Percentiles rank a stretch among this genome's conserved stretches.
Evolutionary conservation across 768 basidiomycete species (phyloP).

Genomic region (Suillus subluteus): DNA sequence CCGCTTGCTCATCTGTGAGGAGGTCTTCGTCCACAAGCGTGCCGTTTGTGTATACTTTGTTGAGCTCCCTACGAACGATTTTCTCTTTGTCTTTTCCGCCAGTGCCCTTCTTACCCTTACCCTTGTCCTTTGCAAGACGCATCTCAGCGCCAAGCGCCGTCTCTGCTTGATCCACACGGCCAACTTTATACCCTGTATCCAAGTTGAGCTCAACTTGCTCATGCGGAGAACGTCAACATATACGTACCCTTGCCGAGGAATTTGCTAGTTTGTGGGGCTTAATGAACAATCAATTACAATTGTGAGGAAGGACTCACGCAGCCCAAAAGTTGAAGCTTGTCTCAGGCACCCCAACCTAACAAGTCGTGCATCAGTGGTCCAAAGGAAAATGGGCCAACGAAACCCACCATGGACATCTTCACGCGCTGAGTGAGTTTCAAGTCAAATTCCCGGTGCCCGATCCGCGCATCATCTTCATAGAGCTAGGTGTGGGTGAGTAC

Average conservation of each 20-base stretch:
- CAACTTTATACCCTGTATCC: conserved; percentile 82
- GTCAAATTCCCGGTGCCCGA: conserved; percentile 95
- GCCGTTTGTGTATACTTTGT: conserved; percentile 95
- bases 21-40: conserved; percentile 92
- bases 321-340: conserved; percentile 93
- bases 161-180: conserved; percentile 95
- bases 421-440: conserved; percentile 90
- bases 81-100: conserved; percentile 71
- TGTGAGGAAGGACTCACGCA: conserved; percentile 54
- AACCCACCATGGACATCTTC: conserved; percentile 95
- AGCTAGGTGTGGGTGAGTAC: conserved; percentile 40
- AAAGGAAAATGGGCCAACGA: neutral
- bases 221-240: neutral
- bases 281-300: conserved; percentile 12
- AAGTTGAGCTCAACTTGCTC: neutral
- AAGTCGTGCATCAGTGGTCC: neutral
- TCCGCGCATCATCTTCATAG: conserved; percentile 95
- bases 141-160: conserved; percentile 97
- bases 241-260: conserved; percentile 75
- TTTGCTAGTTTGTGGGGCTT: conserved; percentile 49
- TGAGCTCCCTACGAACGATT: conserved; percentile 91
- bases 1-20: conserved; percentile 90
- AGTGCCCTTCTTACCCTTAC: conserved; percentile 37
- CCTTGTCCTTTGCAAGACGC: conserved; percentile 73
- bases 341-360: conserved; percentile 93